Conservation (phyloP, 345 rosid genomes). For the Ailanthus altissimus region DNA sequence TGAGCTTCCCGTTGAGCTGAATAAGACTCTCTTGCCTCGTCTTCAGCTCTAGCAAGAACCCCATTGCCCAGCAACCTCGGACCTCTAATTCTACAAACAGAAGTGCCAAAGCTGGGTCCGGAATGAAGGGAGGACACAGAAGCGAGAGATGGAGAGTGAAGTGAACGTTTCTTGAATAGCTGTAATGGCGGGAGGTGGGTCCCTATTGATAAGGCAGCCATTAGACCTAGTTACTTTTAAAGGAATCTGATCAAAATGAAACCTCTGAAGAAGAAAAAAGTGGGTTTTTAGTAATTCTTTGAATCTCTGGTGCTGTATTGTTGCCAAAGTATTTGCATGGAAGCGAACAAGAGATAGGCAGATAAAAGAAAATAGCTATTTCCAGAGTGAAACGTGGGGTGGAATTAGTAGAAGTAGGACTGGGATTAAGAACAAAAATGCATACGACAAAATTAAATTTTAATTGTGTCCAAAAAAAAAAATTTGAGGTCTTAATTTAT, state of each 20-base stretch:
- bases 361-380: slow-evolving; percentile 8
- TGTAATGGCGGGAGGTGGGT: slow-evolving; percentile 38
- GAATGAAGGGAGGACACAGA: slow-evolving; percentile 27
- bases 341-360: background rate
- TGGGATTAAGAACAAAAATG: background rate
- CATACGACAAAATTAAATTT: background rate
- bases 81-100: slow-evolving; percentile 39
- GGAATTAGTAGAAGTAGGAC: background rate
- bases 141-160: slow-evolving; percentile 26
- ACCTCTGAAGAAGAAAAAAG: background rate
- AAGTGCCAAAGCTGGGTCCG: slow-evolving; percentile 35
- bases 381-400: background rate
- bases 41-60: slow-evolving; percentile 72
- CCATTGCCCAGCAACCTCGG: slow-evolving; percentile 43
- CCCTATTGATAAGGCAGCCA: slow-evolving; percentile 65
- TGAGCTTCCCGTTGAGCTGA: slow-evolving; percentile 34
- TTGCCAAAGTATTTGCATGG: background rate
- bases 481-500: too few relatives aligned
- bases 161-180: slow-evolving; percentile 34
- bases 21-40: slow-evolving; percentile 57
- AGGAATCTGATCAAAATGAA: background rate
- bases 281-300: background rate
- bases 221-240: slow-evolving; percentile 17
- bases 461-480: too few relatives aligned
- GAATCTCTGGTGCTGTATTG: background rate